phyloP scores from a whole-genome alignment of 306 rosid species.

The Prunus fruticosa region DNA sequence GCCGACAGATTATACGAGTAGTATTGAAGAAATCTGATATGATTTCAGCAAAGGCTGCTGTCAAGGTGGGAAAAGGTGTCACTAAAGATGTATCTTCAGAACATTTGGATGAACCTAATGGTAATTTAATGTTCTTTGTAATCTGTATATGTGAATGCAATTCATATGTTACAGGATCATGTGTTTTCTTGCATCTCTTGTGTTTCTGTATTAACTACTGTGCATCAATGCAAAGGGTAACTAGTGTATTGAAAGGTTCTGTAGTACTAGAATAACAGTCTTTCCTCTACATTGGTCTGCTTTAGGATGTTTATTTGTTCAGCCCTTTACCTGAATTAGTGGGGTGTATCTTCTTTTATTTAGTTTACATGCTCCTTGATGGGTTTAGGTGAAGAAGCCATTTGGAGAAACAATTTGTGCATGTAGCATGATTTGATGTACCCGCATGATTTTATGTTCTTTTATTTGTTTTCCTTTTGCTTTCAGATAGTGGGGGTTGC shows the following conservation, averaged over 20 bases:
- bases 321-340: not conserved
- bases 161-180: not conserved
- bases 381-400: not conserved
- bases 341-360: not conserved
- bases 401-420: not conserved
- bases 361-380: not conserved
- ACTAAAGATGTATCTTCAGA: conserved; percentile 37
- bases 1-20: conserved; percentile 80
- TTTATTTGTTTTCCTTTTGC: not conserved
- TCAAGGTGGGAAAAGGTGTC: conserved; percentile 37
- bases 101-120: conserved; percentile 52
- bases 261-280: too few species aligned
- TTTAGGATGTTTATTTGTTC: not conserved
- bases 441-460: not conserved
- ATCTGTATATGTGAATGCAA: not conserved
- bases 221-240: too few species aligned
- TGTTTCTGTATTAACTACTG: not conserved
- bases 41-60: conserved; percentile 73
- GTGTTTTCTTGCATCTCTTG: not conserved
- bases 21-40: conserved; percentile 69
- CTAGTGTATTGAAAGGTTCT: too few species aligned
- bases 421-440: not conserved
- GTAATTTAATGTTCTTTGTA: conserved; percentile 31
- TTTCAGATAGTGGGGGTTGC: conserved; percentile 30
- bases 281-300: not conserved